A percentile compares a stretch with the other conserved stretches of the same genome.
Conservation (phyloP, 2,329 filamentous ascomycete species). For the Colletotrichum trifolii region DNA sequence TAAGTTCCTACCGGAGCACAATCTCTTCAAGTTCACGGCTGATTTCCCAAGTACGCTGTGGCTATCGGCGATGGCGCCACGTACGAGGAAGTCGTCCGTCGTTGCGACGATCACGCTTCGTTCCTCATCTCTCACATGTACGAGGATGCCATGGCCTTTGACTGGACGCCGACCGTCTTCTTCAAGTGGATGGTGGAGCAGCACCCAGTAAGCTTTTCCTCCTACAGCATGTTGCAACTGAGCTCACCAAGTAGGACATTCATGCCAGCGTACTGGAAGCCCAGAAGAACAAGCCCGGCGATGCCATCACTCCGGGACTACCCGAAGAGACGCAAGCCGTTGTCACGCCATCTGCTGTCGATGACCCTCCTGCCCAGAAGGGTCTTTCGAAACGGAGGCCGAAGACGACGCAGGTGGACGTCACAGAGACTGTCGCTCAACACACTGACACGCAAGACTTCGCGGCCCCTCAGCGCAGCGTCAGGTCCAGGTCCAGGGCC, state of each 20-base stretch:
- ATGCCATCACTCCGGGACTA: background rate
- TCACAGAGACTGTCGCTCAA: background rate
- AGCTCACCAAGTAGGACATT: constrained; percentile 20
- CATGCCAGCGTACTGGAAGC: constrained; percentile 25
- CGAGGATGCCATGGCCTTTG: constrained; percentile 49
- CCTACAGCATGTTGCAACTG: background rate
- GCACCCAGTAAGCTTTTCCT: constrained; percentile 50
- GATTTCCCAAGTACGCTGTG: constrained; percentile 57
- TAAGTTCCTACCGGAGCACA: constrained; percentile 34
- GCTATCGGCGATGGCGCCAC: constrained; percentile 63
- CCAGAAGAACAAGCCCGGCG: constrained; percentile 14
- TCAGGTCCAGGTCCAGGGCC: constrained; percentile 30
- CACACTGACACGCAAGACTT: constrained; percentile 20
- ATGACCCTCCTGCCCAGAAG: constrained; percentile 33
- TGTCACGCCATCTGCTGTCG: background rate
- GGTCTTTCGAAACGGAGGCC: constrained; percentile 20
- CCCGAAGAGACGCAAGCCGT: constrained; percentile 2
- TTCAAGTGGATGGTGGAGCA: constrained; percentile 58
- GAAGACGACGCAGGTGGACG: constrained; percentile 8
- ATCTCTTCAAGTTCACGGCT: background rate
- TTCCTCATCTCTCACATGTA: constrained; percentile 65
- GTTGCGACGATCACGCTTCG: constrained; percentile 59
- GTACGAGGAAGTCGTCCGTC: constrained; percentile 58
- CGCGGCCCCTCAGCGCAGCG: constrained; percentile 3
- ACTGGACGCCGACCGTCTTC: constrained; percentile 60